Percentiles rank a stretch among this genome's conserved stretches.
Conservation (phyloP, 257 asterid genomes). For the Solanum pinnatisectum region DNA sequence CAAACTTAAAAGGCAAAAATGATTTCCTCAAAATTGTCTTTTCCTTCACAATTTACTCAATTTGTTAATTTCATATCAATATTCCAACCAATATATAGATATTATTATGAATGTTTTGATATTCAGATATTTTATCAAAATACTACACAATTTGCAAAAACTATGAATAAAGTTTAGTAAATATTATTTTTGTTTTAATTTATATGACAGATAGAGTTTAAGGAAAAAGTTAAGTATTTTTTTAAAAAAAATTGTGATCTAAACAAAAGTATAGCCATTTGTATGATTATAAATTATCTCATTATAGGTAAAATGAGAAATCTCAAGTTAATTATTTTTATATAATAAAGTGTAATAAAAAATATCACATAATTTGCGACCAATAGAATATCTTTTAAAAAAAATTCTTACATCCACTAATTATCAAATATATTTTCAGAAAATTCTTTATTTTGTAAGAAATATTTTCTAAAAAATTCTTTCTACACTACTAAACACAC, state of each 20-base stretch:
- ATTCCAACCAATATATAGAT: neutral
- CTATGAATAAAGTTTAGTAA: too few species aligned
- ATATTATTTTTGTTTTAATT: too few species aligned
- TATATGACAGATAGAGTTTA: neutral
- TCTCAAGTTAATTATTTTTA: neutral
- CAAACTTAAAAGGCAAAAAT: neutral
- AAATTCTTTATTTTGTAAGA: neutral
- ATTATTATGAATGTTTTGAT: neutral
- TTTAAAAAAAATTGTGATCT: neutral
- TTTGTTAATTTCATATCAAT: neutral
- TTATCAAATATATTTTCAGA: neutral
- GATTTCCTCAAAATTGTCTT: neutral
- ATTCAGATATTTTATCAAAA: too few species aligned
- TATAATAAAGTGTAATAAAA: neutral
- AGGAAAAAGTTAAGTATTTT: neutral
- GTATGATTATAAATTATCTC: neutral
- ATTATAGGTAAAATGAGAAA: neutral
- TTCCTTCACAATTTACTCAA: neutral
- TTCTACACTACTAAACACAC: neutral
- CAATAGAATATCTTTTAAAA: too few species aligned
- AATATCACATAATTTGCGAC: too few species aligned
- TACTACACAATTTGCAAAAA: neutral
- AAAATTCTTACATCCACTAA: neutral
- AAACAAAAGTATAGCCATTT: neutral
- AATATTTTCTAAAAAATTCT: too few species aligned